Percentiles rank a stretch among this genome's conserved stretches.
Evolutionary conservation across 208 protist genomes (phyloP).

Genomic region (Acanthamoeba sp.): DNA sequence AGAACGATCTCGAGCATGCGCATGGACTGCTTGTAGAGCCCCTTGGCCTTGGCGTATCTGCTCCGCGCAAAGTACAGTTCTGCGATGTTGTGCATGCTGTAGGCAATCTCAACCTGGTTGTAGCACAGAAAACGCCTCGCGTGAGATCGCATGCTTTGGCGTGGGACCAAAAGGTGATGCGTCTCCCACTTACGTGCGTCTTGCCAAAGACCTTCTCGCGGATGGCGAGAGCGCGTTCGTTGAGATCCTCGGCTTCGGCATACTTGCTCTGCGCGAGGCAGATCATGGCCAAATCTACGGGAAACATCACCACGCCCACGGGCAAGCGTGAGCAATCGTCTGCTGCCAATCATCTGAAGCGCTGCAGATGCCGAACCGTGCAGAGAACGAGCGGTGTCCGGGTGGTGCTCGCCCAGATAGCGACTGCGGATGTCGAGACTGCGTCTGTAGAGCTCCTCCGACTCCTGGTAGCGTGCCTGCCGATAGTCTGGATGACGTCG

Average conservation of each 20-base stretch:
- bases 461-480: constrained; percentile 64
- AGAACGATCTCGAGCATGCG: constrained; percentile 69
- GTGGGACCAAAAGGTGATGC: no score
- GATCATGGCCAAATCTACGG: constrained; percentile 70
- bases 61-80: constrained; percentile 73
- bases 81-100: constrained; percentile 73
- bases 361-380: constrained; percentile 2
- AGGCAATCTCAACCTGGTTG: constrained; percentile 70
- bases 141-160: neutral
- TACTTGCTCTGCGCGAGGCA: constrained; percentile 74
- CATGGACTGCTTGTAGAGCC: constrained; percentile 64
- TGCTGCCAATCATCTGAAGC: no score
- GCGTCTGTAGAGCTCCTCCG: constrained; percentile 58
- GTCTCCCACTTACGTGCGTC: constrained; percentile 73
- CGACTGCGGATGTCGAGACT: constrained; percentile 66
- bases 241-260: constrained; percentile 50
- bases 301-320: no score
- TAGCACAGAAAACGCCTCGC: neutral
- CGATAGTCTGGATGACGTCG: constrained; percentile 37
- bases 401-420: constrained; percentile 71
- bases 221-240: constrained; percentile 67
- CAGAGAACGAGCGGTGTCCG: constrained; percentile 71
- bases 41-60: constrained; percentile 69
- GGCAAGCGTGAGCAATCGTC: no score
- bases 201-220: constrained; percentile 77